Percentiles rank a stretch among this genome's conserved stretches.
Evolutionary conservation across 1,284 basidiomycete species (phyloP).

Genomic region (Flammula alnicola): DNA sequence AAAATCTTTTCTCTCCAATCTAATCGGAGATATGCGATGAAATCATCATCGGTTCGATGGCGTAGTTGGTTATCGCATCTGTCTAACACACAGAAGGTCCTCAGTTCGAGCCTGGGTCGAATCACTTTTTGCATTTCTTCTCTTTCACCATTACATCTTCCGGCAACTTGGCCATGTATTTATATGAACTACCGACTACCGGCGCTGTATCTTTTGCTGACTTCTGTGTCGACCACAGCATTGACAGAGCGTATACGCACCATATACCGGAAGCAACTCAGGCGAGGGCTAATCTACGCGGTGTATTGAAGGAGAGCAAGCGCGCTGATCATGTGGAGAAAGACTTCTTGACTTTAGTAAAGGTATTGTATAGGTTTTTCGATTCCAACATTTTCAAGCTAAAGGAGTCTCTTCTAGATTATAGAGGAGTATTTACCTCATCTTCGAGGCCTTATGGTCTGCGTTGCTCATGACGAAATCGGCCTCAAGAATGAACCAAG

Average conservation of each 20-base stretch:
- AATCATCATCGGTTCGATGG: constrained; percentile 61
- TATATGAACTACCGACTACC: constrained; percentile 87
- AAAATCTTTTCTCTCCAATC: too few species aligned
- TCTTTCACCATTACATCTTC: neutral
- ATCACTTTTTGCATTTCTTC: constrained; percentile 25
- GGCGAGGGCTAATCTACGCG: constrained; percentile 78
- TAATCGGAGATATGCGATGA: too few species aligned
- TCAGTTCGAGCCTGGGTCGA: constrained; percentile 39
- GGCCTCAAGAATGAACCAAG: constrained; percentile 76
- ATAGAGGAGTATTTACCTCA: constrained; percentile 92
- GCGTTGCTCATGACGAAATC: constrained; percentile 78
- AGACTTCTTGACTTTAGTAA: constrained; percentile 81
- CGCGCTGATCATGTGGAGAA: constrained; percentile 67
- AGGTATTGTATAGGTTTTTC: constrained; percentile 51
- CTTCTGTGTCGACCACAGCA: constrained; percentile 66
- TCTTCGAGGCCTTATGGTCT: constrained; percentile 77
- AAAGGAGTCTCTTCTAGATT: constrained; percentile 51
- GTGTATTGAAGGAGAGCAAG: constrained; percentile 78
- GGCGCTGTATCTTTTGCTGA: constrained; percentile 79
- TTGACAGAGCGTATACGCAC: constrained; percentile 55
- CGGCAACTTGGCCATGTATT: constrained; percentile 42
- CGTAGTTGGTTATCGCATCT: constrained; percentile 70
- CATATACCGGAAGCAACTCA: constrained; percentile 78
- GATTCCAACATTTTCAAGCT: neutral
- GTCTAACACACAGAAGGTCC: constrained; percentile 40